phyloP scores from a whole-genome alignment of 495 filamentous ascomycete genomes.

The Apiosordaria backusii region DNA sequence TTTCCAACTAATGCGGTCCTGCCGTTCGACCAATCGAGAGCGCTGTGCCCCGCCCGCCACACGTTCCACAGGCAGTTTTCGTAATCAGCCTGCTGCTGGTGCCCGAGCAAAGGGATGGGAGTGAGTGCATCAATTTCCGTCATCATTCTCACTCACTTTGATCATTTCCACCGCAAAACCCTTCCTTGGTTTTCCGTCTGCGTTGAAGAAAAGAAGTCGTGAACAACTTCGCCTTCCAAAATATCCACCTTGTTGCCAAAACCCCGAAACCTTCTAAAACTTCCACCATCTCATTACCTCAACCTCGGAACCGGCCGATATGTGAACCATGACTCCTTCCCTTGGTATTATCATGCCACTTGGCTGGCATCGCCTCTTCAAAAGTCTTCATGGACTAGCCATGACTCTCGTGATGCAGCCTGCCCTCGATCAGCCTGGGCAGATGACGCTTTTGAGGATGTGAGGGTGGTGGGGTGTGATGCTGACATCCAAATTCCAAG shows the following conservation, averaged over 20 bases:
- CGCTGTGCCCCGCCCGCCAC: conserved; percentile 1
- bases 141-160: conserved; percentile 1
- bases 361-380: not conserved
- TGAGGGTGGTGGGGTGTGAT: conserved; percentile 1
- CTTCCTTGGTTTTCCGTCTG: conserved; percentile 4
- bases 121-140: conserved; percentile 9
- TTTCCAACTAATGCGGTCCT: conserved; percentile 4
- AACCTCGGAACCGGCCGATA: not conserved
- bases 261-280: not conserved
- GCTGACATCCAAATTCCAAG: not conserved
- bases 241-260: not conserved
- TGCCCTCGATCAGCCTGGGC: not conserved
- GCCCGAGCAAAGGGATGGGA: conserved; percentile 1
- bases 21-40: conserved; percentile 5
- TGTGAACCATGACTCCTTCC: not conserved
- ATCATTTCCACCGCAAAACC: not conserved
- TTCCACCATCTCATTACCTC: not conserved
- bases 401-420: conserved; percentile 4
- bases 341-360: not conserved
- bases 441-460: conserved; percentile 1
- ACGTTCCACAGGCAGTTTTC: conserved; percentile 7
- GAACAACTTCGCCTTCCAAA: not conserved
- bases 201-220: not conserved
- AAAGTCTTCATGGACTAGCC: not conserved
- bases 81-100: conserved; percentile 9